phyloP scores from a whole-genome alignment of 805 yeast genomes.

The Hanseniaspora osmophila region DNA sequence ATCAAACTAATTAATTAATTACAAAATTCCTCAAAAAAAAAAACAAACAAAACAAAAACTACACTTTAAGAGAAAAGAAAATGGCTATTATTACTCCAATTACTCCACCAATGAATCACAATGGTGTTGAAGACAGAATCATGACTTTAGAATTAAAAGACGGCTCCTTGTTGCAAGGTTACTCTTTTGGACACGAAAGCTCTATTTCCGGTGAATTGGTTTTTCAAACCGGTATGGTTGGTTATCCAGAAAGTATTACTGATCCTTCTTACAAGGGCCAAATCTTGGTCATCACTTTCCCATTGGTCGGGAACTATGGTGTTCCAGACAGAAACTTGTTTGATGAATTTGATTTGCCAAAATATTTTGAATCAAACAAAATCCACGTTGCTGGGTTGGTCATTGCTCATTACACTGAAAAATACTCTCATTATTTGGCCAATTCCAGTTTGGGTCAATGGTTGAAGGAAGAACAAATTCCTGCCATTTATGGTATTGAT shows the following conservation, averaged over 20 bases:
- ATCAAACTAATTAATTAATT: not conserved
- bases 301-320: conserved; percentile 96
- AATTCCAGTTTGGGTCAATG: conserved; percentile 83
- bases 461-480: conserved; percentile 83
- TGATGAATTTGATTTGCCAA: conserved; percentile 71
- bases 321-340: conserved; percentile 77
- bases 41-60: not conserved
- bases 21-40: not conserved
- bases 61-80: not conserved
- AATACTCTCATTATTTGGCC: conserved; percentile 83
- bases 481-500: conserved; percentile 96
- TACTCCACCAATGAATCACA: conserved; percentile 77
- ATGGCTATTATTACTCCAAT: conserved; percentile 41
- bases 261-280: conserved; percentile 98
- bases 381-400: conserved; percentile 95
- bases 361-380: conserved; percentile 80
- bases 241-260: conserved; percentile 94
- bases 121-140: conserved; percentile 50
- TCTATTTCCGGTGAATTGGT: conserved; percentile 88
- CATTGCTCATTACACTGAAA: conserved; percentile 86
- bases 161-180: conserved; percentile 81
- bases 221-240: conserved; percentile 99
- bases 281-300: conserved; percentile 89
- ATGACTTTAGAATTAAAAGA: conserved; percentile 81
- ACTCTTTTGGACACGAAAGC: conserved; percentile 89